A percentile compares a stretch with the other conserved stretches of the same genome.
phyloP scores from a whole-genome alignment of 805 yeast genomes.

The Lipomyces starkeyi region DNA sequence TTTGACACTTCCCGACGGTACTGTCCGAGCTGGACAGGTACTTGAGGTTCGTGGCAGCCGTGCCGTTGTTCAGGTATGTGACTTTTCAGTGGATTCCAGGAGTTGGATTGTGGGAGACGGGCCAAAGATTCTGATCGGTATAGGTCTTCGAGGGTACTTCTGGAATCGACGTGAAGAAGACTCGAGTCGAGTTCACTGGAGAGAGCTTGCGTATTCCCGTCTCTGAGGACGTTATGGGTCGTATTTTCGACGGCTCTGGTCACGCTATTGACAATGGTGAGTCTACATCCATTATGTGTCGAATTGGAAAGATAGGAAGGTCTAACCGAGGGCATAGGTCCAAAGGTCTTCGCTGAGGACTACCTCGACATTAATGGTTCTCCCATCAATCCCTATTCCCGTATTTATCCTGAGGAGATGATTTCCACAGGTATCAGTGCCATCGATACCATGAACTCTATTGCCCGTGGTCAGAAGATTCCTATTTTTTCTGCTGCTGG shows the following conservation, averaged over 20 bases:
- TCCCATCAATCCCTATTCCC: slow-evolving; percentile 96
- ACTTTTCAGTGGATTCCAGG: background rate
- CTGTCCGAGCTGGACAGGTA: slow-evolving; percentile 95
- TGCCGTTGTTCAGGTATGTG: slow-evolving; percentile 81
- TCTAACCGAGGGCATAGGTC: slow-evolving; percentile 58
- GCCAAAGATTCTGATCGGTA: background rate
- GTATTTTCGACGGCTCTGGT: slow-evolving; percentile 99
- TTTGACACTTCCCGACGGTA: slow-evolving; percentile 94
- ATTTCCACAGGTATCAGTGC: slow-evolving; percentile 98
- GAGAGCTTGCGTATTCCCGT: slow-evolving; percentile 91
- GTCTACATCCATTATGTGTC: background rate
- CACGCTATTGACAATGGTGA: slow-evolving; percentile 84
- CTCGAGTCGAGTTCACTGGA: slow-evolving; percentile 97
- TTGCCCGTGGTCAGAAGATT: slow-evolving; percentile 99
- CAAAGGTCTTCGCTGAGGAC: slow-evolving; percentile 97
- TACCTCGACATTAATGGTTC: slow-evolving; percentile 98
- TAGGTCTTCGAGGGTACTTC: slow-evolving; percentile 96
- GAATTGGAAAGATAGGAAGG: too few relatives aligned
- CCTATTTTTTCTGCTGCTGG: slow-evolving; percentile 99
- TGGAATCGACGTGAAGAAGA: slow-evolving; percentile 97
- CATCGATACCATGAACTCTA: slow-evolving; percentile 98
- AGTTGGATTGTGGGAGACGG: background rate
- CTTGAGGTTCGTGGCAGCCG: slow-evolving; percentile 96
- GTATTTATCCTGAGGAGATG: slow-evolving; percentile 99
- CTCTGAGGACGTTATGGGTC: slow-evolving; percentile 95